phyloP scores from a whole-genome alignment of 1,284 basidiomycete genomes.

The Abortiporus biennis region DNA sequence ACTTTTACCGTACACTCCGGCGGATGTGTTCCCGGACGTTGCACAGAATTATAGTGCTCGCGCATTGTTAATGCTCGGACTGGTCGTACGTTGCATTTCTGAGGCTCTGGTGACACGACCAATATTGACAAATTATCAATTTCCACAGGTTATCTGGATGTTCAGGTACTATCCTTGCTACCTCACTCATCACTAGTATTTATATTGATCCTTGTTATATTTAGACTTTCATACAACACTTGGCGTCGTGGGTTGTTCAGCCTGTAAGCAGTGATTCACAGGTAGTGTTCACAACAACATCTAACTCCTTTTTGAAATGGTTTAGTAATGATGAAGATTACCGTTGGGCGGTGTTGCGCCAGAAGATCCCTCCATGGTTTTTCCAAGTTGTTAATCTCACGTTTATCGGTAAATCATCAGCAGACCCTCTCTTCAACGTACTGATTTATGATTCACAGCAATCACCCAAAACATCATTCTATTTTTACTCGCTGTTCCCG shows the following conservation, averaged over 20 bases:
- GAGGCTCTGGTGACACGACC: too few species aligned
- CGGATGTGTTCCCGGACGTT: conserved; percentile 35
- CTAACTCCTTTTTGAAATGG: not conserved
- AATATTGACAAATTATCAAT: too few species aligned
- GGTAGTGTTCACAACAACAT: too few species aligned
- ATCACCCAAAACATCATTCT: conserved; percentile 78
- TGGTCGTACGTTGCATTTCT: conserved; percentile 58
- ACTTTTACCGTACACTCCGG: conserved; percentile 52
- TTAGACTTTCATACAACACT: conserved; percentile 78
- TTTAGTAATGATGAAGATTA: conserved; percentile 82
- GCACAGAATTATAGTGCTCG: conserved; percentile 54
- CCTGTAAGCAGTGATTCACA: conserved; percentile 37
- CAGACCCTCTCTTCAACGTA: too few species aligned
- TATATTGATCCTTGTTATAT: not conserved
- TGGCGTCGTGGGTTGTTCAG: conserved; percentile 81
- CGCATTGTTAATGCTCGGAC: conserved; percentile 61
- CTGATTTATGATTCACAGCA: conserved; percentile 38
- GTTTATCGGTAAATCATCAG: conserved; percentile 60
- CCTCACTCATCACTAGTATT: not conserved
- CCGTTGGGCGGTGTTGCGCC: conserved; percentile 78
- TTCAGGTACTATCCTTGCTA: conserved; percentile 33
- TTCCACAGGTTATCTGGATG: conserved; percentile 66
- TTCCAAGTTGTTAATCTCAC: conserved; percentile 81
- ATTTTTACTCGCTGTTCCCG: conserved; percentile 62
- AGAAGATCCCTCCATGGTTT: conserved; percentile 56